Conservation (phyloP, 371 early-diverging fungal species). For the Actinomortierella wolfii region DNA sequence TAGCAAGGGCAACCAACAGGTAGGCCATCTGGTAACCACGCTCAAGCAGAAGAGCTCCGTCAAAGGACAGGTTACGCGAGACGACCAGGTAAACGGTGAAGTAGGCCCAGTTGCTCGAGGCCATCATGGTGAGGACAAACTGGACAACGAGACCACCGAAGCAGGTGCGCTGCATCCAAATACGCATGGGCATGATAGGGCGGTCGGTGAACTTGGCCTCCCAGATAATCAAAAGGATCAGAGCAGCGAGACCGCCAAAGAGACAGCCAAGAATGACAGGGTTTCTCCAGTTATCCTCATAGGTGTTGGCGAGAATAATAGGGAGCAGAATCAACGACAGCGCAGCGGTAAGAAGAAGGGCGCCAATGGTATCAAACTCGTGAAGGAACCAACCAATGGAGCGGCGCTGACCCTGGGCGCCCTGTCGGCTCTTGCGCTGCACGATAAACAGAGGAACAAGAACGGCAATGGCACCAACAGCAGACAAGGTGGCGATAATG, state of each 20-base stretch:
- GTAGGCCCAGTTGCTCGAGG: slow-evolving; percentile 50
- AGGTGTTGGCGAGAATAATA: slow-evolving; percentile 46
- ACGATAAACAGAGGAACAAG: slow-evolving; percentile 42
- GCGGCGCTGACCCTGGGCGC: slow-evolving; percentile 4
- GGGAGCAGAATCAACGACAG: slow-evolving; percentile 51
- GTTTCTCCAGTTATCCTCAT: slow-evolving; percentile 51
- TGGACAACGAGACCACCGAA: slow-evolving; percentile 51
- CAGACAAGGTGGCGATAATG: slow-evolving; percentile 45
- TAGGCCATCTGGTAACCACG: slow-evolving; percentile 51
- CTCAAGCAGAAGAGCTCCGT: slow-evolving; percentile 41
- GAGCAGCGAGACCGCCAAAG: slow-evolving; percentile 30
- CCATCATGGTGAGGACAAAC: slow-evolving; percentile 49
- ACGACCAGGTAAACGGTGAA: slow-evolving; percentile 51
- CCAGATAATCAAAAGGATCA: slow-evolving; percentile 46
- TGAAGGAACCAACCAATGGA: slow-evolving; percentile 36
- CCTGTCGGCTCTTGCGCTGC: slow-evolving; percentile 25
- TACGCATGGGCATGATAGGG: slow-evolving; percentile 53
- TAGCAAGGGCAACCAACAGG: slow-evolving; percentile 36
- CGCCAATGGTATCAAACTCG: slow-evolving; percentile 52
- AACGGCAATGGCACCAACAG: slow-evolving; percentile 38
- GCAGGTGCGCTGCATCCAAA: slow-evolving; percentile 51
- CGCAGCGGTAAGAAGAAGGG: slow-evolving; percentile 46
- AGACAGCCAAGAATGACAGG: slow-evolving; percentile 39
- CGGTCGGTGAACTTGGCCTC: slow-evolving; percentile 49
- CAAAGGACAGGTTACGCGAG: slow-evolving; percentile 43